A percentile compares a stretch with the other conserved stretches of the same genome.
Evolutionary conservation across 148 eudicot genomes (phyloP).

Genomic region (Selenicereus undatus): DNA sequence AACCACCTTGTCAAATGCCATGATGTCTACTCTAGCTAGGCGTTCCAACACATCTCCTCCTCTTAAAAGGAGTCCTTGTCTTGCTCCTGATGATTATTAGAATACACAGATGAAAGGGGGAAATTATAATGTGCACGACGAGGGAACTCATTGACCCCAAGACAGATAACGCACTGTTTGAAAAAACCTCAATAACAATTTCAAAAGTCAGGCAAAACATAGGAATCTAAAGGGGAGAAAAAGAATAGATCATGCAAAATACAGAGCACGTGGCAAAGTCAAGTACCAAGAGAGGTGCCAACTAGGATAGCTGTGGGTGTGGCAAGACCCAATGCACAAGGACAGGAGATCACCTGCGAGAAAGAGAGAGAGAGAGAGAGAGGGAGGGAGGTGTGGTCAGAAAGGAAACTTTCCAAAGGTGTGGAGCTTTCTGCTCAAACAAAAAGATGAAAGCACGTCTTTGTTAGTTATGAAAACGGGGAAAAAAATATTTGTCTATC

Average conservation of each 20-base stretch:
- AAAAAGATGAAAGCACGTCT: background rate
- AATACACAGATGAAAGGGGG: background rate
- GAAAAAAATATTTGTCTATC: too few species aligned
- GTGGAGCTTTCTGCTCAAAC: background rate
- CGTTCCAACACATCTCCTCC: conserved; percentile 98
- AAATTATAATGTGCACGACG: too few species aligned
- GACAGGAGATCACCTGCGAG: conserved; percentile 91
- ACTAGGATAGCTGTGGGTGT: conserved; percentile 97
- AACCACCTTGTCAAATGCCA: conserved; percentile 84
- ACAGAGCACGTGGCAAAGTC: conserved; percentile 2
- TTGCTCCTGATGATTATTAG: conserved; percentile 60
- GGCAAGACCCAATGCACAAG: conserved; percentile 98
- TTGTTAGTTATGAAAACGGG: background rate
- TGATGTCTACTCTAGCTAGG: conserved; percentile 60
- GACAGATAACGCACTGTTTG: background rate
- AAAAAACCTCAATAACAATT: background rate
- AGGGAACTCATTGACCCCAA: background rate
- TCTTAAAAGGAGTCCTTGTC: conserved; percentile 88
- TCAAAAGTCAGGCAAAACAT: conserved; percentile 1
- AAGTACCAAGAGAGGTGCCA: conserved; percentile 86
- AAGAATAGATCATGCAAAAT: conserved; percentile 6
- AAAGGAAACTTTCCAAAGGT: background rate
- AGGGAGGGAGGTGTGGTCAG: background rate
- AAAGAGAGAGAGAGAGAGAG: conserved; percentile 1
- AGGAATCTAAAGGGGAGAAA: background rate